Base-by-base conservation (phyloP, 169 alveolate species). In the Theileria sp. region DNA sequence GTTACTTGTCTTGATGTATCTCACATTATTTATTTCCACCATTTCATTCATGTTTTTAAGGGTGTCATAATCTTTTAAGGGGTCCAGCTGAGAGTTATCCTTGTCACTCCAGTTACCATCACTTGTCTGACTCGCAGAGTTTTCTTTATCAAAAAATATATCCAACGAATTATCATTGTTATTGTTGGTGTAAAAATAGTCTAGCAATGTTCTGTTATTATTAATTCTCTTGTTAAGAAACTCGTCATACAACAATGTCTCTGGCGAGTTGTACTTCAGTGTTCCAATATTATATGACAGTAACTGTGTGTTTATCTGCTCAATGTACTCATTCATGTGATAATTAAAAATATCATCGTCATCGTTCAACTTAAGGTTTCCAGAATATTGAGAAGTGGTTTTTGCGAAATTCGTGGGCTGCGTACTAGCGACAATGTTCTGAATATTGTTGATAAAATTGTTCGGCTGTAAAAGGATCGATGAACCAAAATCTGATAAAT, bases 401-500 rank as follows among this genome's bases (percentile, higher is more conserved):
- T 58, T 58, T 1, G 67, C 67, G 13, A 25, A 8, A n/a, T 25
- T 58, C 1, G 67, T 10, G 4, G 36, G 26, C 36, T 58, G 34
- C 0, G 67, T 25, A 5, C 36, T 58, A 8, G 67, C 28, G 8
- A 21, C 28, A n/a, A 58, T 19, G 67, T 58, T 19, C 67, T 58
- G 67, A 21, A 58, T 58, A 10, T 58, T 80, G 26, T 72, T 79
- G 54, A 84, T 30, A 71, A 77, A 85, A 34, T 84, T 86, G n/a
- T 84, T 78, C 5, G 90, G 90, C 51, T 84, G 76, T 5, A 84
- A 54, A 69, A 84, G 62, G 13, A 76, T 66, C 23, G 94, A 90
- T 62, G 92, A 90, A 23, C 94, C 94, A 75, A 90, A 90, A 61
- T 90, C 94, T 13, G 94, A 88, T 25, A 90, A 89, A 58, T 87